Conservation (phyloP, 2,329 filamentous ascomycete genomes). For the Emergomyces orientalis region DNA sequence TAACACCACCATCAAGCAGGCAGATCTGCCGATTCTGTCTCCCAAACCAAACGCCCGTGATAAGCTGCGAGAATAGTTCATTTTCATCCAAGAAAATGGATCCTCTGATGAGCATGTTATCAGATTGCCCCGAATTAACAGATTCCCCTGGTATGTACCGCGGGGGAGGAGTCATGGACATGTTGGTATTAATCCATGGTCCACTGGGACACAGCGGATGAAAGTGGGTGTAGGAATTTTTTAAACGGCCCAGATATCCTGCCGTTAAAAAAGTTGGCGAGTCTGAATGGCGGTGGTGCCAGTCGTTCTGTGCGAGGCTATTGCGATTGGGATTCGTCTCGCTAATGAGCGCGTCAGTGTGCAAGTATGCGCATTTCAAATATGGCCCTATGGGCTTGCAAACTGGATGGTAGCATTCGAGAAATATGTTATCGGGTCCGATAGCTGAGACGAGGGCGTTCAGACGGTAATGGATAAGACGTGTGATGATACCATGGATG, state of each 20-base stretch:
- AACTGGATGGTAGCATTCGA: slow-evolving; percentile 70
- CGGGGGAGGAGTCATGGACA: background rate
- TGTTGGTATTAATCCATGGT: slow-evolving; percentile 3
- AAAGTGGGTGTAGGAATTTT: background rate
- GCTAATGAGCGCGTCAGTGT: slow-evolving; percentile 51
- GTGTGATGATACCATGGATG: slow-evolving; percentile 54
- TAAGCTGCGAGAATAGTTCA: slow-evolving; percentile 60
- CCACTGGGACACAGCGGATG: background rate
- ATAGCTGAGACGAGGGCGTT: slow-evolving; percentile 47
- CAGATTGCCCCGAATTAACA: background rate
- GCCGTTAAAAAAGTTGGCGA: background rate
- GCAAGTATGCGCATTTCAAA: slow-evolving; percentile 58
- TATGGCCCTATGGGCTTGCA: slow-evolving; percentile 60
- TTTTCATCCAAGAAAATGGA: slow-evolving; percentile 56
- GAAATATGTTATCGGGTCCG: slow-evolving; percentile 56
- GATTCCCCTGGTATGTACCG: background rate
- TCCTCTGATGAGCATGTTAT: background rate
- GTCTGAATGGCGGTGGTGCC: background rate
- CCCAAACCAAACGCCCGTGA: background rate
- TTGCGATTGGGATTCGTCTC: slow-evolving; percentile 13
- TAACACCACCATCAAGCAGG: slow-evolving; percentile 55
- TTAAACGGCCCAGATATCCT: background rate
- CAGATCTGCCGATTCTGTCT: slow-evolving; percentile 36
- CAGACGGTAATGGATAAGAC: slow-evolving; percentile 57
- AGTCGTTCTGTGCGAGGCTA: background rate